These are phyloP conservation scores for Sugiyamaella japonica DNA, from an alignment of 1,139 yeast genomes.

Conservation along the genomic window DNA sequence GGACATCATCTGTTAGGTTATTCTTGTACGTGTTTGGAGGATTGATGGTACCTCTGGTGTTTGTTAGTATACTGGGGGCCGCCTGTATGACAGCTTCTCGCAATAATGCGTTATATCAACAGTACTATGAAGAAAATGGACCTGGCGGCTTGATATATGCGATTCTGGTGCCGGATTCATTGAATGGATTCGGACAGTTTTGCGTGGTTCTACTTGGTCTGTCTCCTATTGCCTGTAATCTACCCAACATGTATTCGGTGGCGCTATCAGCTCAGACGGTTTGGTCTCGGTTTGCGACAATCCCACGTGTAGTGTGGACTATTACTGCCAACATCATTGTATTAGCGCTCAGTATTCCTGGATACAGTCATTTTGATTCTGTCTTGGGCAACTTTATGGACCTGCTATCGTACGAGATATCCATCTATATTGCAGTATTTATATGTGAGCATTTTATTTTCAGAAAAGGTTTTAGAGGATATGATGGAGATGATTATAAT, in stretches of 20 bases:
- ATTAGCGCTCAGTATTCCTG: conserved; percentile 49
- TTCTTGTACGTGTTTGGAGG: conserved; percentile 66
- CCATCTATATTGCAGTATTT: conserved; percentile 72
- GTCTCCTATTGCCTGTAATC: conserved; percentile 84
- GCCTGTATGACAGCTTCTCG: conserved; percentile 74
- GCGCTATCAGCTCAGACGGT: conserved; percentile 73
- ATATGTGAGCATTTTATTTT: conserved; percentile 75
- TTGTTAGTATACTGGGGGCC: conserved; percentile 81
- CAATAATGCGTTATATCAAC: conserved; percentile 47
- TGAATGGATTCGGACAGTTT: conserved; percentile 86
- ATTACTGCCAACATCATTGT: conserved; percentile 47
- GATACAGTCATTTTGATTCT: conserved; percentile 43
- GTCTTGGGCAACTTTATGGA: conserved; percentile 71
- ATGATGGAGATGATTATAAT: conserved; percentile 51
- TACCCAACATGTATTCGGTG: conserved; percentile 85
- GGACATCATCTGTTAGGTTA: conserved; percentile 56
- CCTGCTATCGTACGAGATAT: conserved; percentile 88
- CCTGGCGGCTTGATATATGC: conserved; percentile 83
- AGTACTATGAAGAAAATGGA: conserved; percentile 54
- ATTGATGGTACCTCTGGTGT: conserved; percentile 63
- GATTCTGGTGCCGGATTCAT: conserved; percentile 70
- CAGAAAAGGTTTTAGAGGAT: conserved; percentile 48
- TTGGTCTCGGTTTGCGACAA: conserved; percentile 57
- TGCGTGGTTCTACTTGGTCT: conserved; percentile 80
- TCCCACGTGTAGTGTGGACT: conserved; percentile 73